Evolutionary conservation across 139 green algal genomes (phyloP), one percentile per base, ranked within the genome.

Genomic region (Parachlorella kessleri): DNA sequence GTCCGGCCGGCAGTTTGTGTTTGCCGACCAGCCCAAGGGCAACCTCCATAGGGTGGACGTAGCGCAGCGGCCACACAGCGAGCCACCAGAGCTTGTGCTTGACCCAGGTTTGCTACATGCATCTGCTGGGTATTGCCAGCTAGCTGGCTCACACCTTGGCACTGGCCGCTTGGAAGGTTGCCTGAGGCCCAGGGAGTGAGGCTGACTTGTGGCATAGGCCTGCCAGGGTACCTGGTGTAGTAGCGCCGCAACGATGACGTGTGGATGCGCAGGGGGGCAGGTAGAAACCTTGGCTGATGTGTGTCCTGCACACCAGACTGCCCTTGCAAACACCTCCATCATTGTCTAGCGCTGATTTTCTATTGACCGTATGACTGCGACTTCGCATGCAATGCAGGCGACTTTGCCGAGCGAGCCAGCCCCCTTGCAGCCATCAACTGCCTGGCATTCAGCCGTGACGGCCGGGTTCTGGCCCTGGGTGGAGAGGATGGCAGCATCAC

Each of bases 381-480:
- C 48, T 10, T 10, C 10, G 48, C 10, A 10, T 10, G 48, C 63
- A 33, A 10, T 30, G 63, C 66, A 72, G 68, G 76, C n/a, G 68
- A 70, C 7, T 81, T 81, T 54, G 70, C 42, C 28, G 53, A 76
- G 18, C 32, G 40, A 30, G 66, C 63, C 18, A 7, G 18, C 3
- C n/a, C 40, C 66, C 54, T 84, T 26, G 71, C 71, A 36, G 65
- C 68, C 0, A 54, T 88, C 26, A 88, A 90, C 40, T 84, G 73
- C 70, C 59, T 90, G 55, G 73, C 78, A 2, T 90, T 90, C 55
- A 77, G 59, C 59, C 55, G 36, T 64, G 79, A 86, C 55, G 83
- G 83, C 18, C 40, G 65, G 18, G 37, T 78, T 54, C 79, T 90
- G 66, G 85, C 79, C 30, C 48, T 90, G 59, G 83, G 85, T 30